Conservation (phyloP, 306 rosid genomes). For the Pachyrhizus erosus region DNA sequence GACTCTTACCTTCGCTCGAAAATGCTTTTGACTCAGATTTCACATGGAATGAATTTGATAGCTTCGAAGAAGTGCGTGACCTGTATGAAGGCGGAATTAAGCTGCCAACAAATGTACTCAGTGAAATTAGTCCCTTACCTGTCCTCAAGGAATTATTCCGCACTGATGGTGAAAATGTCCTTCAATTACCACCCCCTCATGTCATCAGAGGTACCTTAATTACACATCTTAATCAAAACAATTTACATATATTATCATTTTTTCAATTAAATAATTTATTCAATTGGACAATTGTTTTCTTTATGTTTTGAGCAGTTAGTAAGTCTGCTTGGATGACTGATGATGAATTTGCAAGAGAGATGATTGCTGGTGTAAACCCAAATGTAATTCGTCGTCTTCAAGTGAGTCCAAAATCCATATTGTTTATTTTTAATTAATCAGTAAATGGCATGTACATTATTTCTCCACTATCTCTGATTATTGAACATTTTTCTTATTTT, state of each 20-base stretch:
- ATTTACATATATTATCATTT: background rate
- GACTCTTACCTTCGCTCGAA: conserved; percentile 51
- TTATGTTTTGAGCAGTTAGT: conserved; percentile 45
- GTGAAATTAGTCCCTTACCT: conserved; percentile 58
- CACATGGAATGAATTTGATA: conserved; percentile 52
- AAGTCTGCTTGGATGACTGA: conserved; percentile 71
- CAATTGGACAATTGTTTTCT: background rate
- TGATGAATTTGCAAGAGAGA: conserved; percentile 75
- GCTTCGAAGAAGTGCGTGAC: conserved; percentile 59
- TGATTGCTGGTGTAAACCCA: conserved; percentile 75
- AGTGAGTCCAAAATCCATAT: conserved; percentile 31
- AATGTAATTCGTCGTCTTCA: conserved; percentile 44
- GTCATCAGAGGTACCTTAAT: conserved; percentile 58
- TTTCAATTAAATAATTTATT: background rate
- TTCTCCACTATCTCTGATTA: background rate
- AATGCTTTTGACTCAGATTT: conserved; percentile 40
- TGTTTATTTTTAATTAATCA: background rate
- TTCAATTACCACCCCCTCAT: conserved; percentile 67
- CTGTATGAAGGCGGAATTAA: conserved; percentile 69
- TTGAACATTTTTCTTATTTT: background rate
- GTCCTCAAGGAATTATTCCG: conserved; percentile 65
- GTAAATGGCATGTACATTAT: background rate
- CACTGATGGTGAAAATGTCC: conserved; percentile 65
- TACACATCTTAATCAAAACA: background rate
- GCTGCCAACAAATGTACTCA: conserved; percentile 51